Evolutionary conservation across 1,284 basidiomycete species (phyloP), one percentile per base, ranked within the genome.

Genomic region (Hortiboletus rubellus): DNA sequence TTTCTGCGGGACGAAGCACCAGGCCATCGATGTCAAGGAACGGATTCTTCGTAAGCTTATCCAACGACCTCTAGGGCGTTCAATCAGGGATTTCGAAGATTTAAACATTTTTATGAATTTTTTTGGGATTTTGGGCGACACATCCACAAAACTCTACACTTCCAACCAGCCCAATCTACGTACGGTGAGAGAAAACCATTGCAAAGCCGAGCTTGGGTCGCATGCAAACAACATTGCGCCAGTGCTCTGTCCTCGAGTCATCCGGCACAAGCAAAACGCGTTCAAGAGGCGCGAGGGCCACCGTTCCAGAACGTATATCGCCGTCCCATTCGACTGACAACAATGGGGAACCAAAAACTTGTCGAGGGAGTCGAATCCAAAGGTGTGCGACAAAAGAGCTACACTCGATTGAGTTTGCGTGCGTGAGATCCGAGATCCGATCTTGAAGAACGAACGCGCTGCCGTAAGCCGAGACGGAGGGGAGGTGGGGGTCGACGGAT

Each of bases 81-180:
- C 4, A 5, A 27, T 27, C 27, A 6, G 27, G 27, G 5, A 7
- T 27, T 27, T 27, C 27, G 5, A 6, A 6, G 5, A 27, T 52
- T 37, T 8, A 51, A 53, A 5, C 18, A 24, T 44, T 55, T 56
- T 36, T 27, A 10, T 24, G 12, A 27, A 57, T 41, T 43, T 57
- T 30, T 47, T 1, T 18, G 40, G 6, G 33, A 30, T 47, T 48
- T 49, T 42, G 24, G 30, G 33, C 42, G 7, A 48, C 34, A 37
- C 18, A 9, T 40, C 22, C 54, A 47, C 30, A 55, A 10, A 55
- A 57, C 31, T n/a, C 47, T 56, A 30, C 36, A 45, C 6, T 31
- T 8, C 38, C 17, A 38, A 52, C 27, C 5, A 17, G 18, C n/a
- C 7, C 36, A 7, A 56, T 18, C 17, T 47, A 55, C n/a, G 12